Evolutionary conservation across 768 basidiomycete species (phyloP), one percentile per base, ranked within the genome.

Genomic region (Suillus bovinus): DNA sequence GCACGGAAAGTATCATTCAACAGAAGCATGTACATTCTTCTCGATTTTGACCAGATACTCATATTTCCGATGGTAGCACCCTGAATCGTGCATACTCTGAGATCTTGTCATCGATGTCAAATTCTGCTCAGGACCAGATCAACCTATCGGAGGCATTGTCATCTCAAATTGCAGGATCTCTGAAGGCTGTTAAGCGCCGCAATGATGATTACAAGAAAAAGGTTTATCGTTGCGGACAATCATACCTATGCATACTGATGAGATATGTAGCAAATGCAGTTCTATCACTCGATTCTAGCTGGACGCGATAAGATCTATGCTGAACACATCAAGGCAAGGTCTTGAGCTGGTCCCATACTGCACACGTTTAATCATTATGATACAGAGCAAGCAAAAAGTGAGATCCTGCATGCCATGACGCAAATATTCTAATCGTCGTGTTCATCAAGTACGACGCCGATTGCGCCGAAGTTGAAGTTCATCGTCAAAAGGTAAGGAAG

Each of bases 161-260:
- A 13, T 72, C 79, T 0, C 84, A 88, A 64, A 84, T 93, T 14
- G 81, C 84, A 6, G 89, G 90, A 36, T 84, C 82, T 27, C 77
- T 94, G 41, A 84, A 79, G 66, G 76, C 68, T 6, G 71, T 91
- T 16, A 89, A 86, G 69, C 83, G 80, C 64, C 83, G 80, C 70
- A 85, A 84, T 64, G 89, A 89, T 44, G 85, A 87, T 39, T 72
- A 83, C 24, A 86, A 86, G 78, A 89, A 84, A 80, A 90, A 88
- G 78, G 90, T 86, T 66, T 36, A 60, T 22, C 8, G 13, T 20
- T 9, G 24, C 13, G 33, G 11, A 20, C 33, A 14, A n/a, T 39
- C 9, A 44, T 22, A 42, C 59, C 39, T 11, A 7, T 50, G 5
- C 56, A 14, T 33, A n/a, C 60, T 72, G 57, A 69, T 62, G 55